phyloP scores from a whole-genome alignment of 108 stramenopile genomes.

The Fistulifera pelliculosa region DNA sequence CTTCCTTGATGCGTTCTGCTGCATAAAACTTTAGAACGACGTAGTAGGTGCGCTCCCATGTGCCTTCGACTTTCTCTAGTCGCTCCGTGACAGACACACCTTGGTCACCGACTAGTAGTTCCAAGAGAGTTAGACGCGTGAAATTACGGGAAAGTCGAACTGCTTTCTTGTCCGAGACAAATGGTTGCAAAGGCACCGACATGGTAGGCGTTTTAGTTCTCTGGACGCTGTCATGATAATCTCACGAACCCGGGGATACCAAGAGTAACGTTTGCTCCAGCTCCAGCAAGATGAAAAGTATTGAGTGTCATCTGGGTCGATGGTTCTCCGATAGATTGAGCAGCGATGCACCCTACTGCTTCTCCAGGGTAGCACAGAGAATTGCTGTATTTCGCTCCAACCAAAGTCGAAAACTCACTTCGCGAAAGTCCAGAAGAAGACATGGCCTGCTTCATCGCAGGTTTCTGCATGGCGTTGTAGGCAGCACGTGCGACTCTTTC shows the following conservation, averaged over 20 bases:
- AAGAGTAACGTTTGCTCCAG: slow-evolving; percentile 98
- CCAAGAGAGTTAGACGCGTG: slow-evolving; percentile 74
- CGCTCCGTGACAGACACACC: slow-evolving; percentile 71
- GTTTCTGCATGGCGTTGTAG: slow-evolving; percentile 28
- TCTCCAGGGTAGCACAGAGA: slow-evolving; percentile 96
- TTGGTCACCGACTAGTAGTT: slow-evolving; percentile 70
- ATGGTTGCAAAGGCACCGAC: slow-evolving; percentile 75
- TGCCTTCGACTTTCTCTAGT: slow-evolving; percentile 47
- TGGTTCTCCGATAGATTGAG: slow-evolving; percentile 95
- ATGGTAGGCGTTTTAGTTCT: slow-evolving; percentile 95
- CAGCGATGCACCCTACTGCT: slow-evolving; percentile 97
- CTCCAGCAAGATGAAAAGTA: slow-evolving; percentile 99
- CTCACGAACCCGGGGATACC: slow-evolving; percentile 99
- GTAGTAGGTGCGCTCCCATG: slow-evolving; percentile 75
- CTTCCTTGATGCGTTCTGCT: slow-evolving; percentile 72
- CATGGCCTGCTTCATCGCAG: slow-evolving; percentile 43
- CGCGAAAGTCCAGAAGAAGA: slow-evolving; percentile 39
- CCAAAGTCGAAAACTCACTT: slow-evolving; percentile 45
- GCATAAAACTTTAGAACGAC: slow-evolving; percentile 80
- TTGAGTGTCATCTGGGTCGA: slow-evolving; percentile 99
- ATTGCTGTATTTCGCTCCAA: slow-evolving; percentile 87
- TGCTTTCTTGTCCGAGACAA: slow-evolving; percentile 49
- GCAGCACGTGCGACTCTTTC: slow-evolving; percentile 68
- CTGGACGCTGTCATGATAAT: slow-evolving; percentile 99
- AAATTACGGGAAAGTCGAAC: slow-evolving; percentile 63